These are phyloP conservation scores for Lachnellula arida DNA, from an alignment of 2,329 filamentous ascomycete genomes.

Conservation along the genomic window DNA sequence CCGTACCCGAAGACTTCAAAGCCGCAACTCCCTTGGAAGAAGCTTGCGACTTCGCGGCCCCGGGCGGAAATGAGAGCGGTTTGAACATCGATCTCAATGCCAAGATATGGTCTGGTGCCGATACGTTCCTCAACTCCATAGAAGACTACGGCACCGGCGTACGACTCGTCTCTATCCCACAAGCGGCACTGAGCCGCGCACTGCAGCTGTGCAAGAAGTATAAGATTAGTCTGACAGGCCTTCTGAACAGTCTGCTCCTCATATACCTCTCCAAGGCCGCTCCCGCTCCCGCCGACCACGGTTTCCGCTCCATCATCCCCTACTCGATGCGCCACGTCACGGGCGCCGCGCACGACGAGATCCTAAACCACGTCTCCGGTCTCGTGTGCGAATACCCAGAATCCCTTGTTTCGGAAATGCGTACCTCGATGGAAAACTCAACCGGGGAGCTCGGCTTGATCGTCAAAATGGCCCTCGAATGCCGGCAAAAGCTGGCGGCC, in stretches of 20 bases:
- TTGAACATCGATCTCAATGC: background rate
- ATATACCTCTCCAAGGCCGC: constrained; percentile 3
- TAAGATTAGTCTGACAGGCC: constrained; percentile 6
- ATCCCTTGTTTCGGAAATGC: background rate
- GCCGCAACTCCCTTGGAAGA: background rate
- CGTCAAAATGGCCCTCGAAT: constrained; percentile 1
- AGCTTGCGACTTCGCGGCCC: background rate
- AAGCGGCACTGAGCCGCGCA: background rate
- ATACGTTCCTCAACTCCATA: background rate
- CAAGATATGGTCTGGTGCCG: background rate
- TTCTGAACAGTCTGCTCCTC: constrained; percentile 7
- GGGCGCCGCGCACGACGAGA: constrained; percentile 3
- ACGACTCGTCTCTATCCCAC: background rate
- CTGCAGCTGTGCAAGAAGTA: background rate
- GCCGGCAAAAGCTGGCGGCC: constrained; percentile 5
- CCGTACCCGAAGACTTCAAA: background rate
- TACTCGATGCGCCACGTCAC: constrained; percentile 11
- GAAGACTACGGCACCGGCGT: background rate
- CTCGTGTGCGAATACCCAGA: background rate
- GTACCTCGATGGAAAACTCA: background rate
- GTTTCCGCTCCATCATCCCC: constrained; percentile 7
- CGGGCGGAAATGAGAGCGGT: background rate
- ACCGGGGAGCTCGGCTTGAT: background rate
- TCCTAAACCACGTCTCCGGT: constrained; percentile 10
- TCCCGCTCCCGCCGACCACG: background rate